phyloP scores from a whole-genome alignment of 305 asterid genomes.

The Petunia hybrid region DNA sequence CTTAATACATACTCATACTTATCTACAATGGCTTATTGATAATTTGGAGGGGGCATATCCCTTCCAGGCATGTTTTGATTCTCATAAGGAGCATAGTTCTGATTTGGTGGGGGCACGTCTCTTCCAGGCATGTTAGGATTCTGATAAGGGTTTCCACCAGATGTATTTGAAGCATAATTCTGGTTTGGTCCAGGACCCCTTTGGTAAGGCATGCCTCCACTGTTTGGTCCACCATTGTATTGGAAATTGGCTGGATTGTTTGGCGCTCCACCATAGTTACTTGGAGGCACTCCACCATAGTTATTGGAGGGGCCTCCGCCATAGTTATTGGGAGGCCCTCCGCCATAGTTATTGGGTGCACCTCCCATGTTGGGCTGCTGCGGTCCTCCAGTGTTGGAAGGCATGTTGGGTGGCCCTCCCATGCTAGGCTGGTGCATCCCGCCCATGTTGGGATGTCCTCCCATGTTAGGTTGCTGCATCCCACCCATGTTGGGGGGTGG shows the following conservation, averaged over 20 bases:
- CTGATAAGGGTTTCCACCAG: slow-evolving; percentile 50
- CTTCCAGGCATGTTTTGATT: slow-evolving; percentile 71
- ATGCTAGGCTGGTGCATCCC: slow-evolving; percentile 8
- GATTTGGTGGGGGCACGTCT: slow-evolving; percentile 54
- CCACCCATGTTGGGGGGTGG: slow-evolving; percentile 31
- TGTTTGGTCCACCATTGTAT: slow-evolving; percentile 49
- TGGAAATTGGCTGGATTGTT: slow-evolving; percentile 47
- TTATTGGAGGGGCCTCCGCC: slow-evolving; percentile 36
- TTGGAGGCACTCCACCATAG: slow-evolving; percentile 33
- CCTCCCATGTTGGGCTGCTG: slow-evolving; percentile 53
- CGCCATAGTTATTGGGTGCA: slow-evolving; percentile 21
- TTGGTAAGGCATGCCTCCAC: slow-evolving; percentile 57
- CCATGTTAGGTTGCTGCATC: slow-evolving; percentile 37
- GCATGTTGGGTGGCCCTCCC: slow-evolving; percentile 17
- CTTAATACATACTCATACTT: not conserved
- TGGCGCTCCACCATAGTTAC: slow-evolving; percentile 40
- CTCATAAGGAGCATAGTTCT: slow-evolving; percentile 45
- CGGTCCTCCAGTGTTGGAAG: slow-evolving; percentile 34
- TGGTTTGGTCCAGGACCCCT: slow-evolving; percentile 64
- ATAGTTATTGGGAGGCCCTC: slow-evolving; percentile 16
- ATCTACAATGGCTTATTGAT: slow-evolving; percentile 49
- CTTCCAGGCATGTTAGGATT: slow-evolving; percentile 67
- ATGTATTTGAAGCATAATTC: slow-evolving; percentile 40
- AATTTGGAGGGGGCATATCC: slow-evolving; percentile 55
- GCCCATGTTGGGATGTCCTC: slow-evolving; percentile 30